Evolutionary conservation across 768 basidiomycete genomes (phyloP).

Genomic region (Chalciporus sphaerocephalus): DNA sequence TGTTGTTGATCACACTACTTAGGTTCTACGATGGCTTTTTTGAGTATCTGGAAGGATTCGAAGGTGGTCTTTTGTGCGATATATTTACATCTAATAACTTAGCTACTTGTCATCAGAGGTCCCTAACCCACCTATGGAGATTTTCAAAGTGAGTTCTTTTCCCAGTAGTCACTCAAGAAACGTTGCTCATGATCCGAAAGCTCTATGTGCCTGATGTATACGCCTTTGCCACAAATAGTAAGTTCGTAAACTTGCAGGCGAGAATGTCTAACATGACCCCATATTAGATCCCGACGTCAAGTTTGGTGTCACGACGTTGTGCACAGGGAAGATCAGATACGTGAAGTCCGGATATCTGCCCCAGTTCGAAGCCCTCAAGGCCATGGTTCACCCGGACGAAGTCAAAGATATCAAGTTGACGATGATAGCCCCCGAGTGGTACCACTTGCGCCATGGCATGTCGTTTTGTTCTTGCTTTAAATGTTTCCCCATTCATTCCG

Average conservation of each 20-base stretch:
- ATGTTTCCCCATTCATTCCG: neutral
- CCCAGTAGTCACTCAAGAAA: neutral
- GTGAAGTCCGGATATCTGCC: slow-evolving; percentile 58
- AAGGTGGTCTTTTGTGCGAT: too few relatives aligned
- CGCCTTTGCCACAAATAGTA: slow-evolving; percentile 20
- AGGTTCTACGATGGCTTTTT: slow-evolving; percentile 31
- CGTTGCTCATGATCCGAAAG: slow-evolving; percentile 8
- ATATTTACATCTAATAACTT: too few relatives aligned
- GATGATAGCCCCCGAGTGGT: slow-evolving; percentile 68
- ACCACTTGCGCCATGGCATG: slow-evolving; percentile 62
- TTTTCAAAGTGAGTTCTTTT: slow-evolving; percentile 19
- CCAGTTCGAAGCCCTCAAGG: slow-evolving; percentile 59
- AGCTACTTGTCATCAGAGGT: slow-evolving; percentile 14
- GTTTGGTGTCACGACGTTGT: slow-evolving; percentile 20
- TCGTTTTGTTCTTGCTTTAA: neutral
- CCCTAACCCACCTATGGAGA: slow-evolving; percentile 20
- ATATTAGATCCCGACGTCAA: slow-evolving; percentile 12
- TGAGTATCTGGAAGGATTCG: slow-evolving; percentile 24
- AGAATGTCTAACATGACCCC: too few relatives aligned
- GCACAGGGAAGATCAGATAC: slow-evolving; percentile 59
- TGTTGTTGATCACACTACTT: neutral
- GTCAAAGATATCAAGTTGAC: slow-evolving; percentile 67
- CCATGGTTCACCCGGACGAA: slow-evolving; percentile 56
- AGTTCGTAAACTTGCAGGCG: neutral
- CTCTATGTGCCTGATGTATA: slow-evolving; percentile 25